Evolutionary conservation across 148 eudicot genomes (phyloP), one percentile per base, ranked within the genome.

Genomic region (Linanthus parryae): DNA sequence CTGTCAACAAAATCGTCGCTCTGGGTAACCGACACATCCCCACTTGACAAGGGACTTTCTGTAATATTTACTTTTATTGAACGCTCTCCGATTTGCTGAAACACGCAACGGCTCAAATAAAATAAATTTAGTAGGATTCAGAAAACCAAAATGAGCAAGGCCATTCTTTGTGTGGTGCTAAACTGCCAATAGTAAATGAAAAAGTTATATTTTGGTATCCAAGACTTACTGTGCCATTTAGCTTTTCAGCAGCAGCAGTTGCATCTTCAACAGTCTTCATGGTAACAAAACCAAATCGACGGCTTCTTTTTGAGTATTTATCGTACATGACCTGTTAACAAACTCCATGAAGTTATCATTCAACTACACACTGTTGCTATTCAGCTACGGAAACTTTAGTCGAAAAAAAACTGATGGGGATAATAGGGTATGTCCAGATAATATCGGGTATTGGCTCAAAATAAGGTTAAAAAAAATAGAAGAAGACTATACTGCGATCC

Each of bases 201-300:
- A 46, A 13, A 46, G n/a, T n/a, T n/a, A n/a, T n/a, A 52, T 29
- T 31, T 5, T 21, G n/a, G 35, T 14, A 40, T 25, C 25, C 26
- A 39, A 57, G 48, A 52, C 75, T 74, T 80, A 91, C 98, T 13
- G 84, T 83, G 75, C 81, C 95, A 55, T 91, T 75, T 29, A 91
- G 73, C 61, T 87, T 91, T 69, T 91, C 98, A 45, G 74, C 49
- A 56, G 72, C 95, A 48, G 83, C 83, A 79, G 63, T 75, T 40
- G 95, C 98, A 73, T 91, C 98, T 57, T 91, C 98, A 56, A 79
- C 80, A 18, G 90, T 79, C 74, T 81, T 87, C 98, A 91, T 91
- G 25, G 84, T 86, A 10, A 77, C 95, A 73, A 91, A 91, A 0
- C 65, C 95, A 72, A 91, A 91, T 44, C 95, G 73, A 41, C 95